Base-by-base conservation (phyloP, 805 yeast species). In the Yarrowia sp. region DNA sequence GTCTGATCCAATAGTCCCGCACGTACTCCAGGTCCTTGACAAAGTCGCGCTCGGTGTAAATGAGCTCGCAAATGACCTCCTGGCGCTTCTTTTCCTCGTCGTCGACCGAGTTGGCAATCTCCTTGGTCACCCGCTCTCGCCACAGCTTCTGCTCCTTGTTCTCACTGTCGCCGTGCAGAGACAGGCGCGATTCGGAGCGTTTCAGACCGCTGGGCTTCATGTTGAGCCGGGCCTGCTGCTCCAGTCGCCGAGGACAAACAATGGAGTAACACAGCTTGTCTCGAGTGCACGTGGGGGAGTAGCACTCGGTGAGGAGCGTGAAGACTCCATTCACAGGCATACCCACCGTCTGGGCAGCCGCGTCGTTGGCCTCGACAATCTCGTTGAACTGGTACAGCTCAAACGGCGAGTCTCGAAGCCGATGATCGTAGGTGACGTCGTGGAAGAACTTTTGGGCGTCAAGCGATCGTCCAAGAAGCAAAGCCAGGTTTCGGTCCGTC, bases 381-480 rank as follows among this genome's bases (percentile, higher is more conserved):
- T 71, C 73, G 64, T 67, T 71, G 66, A 93, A 90, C 70, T 90
- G 96, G 74, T 93, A 95, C 28, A 93, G 89, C 74, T 95, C 99
- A 72, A 83, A 84, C 18, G 81, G 83, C 0, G 96, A 89, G 76
- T 95, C 99, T 69, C 99, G 81, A 64, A 95, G 80, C 57, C 98
- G 81, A 74, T 92, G 98, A 71, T 92, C 96, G 76, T 93, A 93
- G 0, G 97, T 89, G 31, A 92, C 98, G 77, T 95, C 99, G 73
- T 91, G 97, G 76, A 95, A 92, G 65, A 91, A 84, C 74, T 90
- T 90, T 71, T 95, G 98, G 0, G 97, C 96, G 76, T 95, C 98
- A 65, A 95, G 78, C 0, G 98, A 87, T 68, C 99, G 81, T 33
- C 98, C 99, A 58, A 95, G 77, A 38, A 95, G 78, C 53, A 95